Percentiles rank a stretch among this genome's conserved stretches.
These are phyloP conservation scores for Cyclanthera cordifolia DNA, from an alignment of 306 rosid genomes.

Conservation along the genomic window DNA sequence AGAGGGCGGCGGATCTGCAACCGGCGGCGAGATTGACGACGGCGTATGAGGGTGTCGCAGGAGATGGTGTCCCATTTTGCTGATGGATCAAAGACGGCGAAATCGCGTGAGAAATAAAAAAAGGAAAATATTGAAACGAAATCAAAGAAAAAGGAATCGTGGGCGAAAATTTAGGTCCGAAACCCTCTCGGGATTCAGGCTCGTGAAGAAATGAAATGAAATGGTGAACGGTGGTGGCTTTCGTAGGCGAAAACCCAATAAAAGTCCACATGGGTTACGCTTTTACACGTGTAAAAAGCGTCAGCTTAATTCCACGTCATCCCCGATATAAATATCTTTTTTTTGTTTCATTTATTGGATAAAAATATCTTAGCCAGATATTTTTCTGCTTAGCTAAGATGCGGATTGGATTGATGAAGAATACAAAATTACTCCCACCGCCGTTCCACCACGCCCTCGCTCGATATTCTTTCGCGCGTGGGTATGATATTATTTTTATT, in stretches of 20 bases:
- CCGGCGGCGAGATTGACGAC: conserved; percentile 21
- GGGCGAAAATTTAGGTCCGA: conserved; percentile 16
- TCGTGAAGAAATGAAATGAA: not conserved
- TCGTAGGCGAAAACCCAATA: conserved; percentile 18
- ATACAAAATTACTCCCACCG: too few species aligned
- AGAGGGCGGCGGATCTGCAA: conserved; percentile 29
- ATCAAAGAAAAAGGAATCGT: too few species aligned
- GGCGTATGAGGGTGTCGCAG: conserved; percentile 3
- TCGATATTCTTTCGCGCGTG: too few species aligned
- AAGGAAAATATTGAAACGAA: not conserved
- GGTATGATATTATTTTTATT: too few species aligned
- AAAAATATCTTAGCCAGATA: conserved; percentile 76
- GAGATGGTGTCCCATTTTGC: conserved; percentile 30
- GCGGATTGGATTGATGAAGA: not conserved
- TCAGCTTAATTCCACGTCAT: conserved; percentile 38
- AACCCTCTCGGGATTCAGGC: conserved; percentile 28
- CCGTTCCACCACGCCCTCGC: too few species aligned
- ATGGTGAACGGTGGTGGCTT: not conserved
- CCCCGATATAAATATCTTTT: conserved; percentile 45
- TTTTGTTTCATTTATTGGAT: not conserved
- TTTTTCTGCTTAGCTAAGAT: conserved; percentile 18
- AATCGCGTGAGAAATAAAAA: too few species aligned
- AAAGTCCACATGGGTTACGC: conserved; percentile 69
- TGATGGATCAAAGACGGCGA: conserved; percentile 7
- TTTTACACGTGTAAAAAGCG: conserved; percentile 65